Conservation (phyloP, 345 rosid species). For the Geranium brycei region DNA sequence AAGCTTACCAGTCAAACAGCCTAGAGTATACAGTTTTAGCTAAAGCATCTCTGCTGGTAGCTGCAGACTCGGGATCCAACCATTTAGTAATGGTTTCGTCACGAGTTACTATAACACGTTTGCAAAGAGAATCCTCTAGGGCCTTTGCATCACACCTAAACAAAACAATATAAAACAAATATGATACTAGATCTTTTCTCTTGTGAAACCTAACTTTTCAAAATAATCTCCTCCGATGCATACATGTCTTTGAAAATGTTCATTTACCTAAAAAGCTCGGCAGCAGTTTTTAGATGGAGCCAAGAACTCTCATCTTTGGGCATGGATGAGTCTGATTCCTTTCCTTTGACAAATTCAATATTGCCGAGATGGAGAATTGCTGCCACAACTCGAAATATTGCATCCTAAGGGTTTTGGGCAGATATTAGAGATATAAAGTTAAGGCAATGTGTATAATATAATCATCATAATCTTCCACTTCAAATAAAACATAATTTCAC, state of each 20-base stretch:
- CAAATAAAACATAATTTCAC: slow-evolving; percentile 7
- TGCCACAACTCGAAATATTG: slow-evolving; percentile 83
- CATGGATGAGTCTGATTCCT: slow-evolving; percentile 73
- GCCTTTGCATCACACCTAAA: slow-evolving; percentile 79
- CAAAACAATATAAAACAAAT: slow-evolving; percentile 11
- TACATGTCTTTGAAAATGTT: slow-evolving; percentile 5
- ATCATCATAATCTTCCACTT: slow-evolving; percentile 1
- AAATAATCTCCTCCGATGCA: background rate
- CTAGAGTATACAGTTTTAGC: slow-evolving; percentile 89
- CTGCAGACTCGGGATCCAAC: slow-evolving; percentile 90
- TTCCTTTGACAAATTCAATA: slow-evolving; percentile 82
- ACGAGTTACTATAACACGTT: slow-evolving; percentile 92
- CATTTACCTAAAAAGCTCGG: slow-evolving; percentile 78
- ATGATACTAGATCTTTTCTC: slow-evolving; percentile 12
- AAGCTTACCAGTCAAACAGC: slow-evolving; percentile 88
- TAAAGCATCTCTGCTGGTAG: slow-evolving; percentile 80
- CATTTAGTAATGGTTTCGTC: slow-evolving; percentile 95
- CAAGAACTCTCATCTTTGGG: slow-evolving; percentile 87
- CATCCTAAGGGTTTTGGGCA: slow-evolving; percentile 39
- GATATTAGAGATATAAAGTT: slow-evolving; percentile 3
- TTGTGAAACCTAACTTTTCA: background rate
- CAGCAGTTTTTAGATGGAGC: slow-evolving; percentile 75
- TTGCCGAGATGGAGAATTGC: slow-evolving; percentile 93
- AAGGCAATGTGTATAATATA: background rate
- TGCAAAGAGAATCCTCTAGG: slow-evolving; percentile 94